Base-by-base conservation (phyloP, 2,329 filamentous ascomycete genomes). In the Aspergillus sp. region DNA sequence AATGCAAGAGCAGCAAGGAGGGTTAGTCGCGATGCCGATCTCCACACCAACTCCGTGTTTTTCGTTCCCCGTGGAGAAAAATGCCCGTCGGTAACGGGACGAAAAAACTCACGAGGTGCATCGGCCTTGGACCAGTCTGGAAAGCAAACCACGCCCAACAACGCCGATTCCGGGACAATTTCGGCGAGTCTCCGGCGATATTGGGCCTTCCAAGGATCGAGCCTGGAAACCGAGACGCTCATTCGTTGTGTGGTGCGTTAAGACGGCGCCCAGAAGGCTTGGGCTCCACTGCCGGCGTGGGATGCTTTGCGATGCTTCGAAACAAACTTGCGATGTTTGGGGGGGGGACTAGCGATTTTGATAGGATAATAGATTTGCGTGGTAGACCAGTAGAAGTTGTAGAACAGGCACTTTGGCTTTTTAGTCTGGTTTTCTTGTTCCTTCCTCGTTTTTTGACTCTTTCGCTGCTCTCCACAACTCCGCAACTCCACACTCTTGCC, bases 141-240 rank as follows among this genome's bases (percentile, higher is more conserved):
- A 20, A 36, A 20, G 54, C 20, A 36, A 46, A 20, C 12, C 16
- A 54, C 39, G 53, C 14, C 14, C 36, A 14, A 42, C 36, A 42
- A 52, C 32, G 42, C 56, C 56, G 50, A 54, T 6, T 22, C 46
- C 59, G 59, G 59, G 52, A 51, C 46, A 60, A 57, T 49, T 18
- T 60, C 58, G 58, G 58, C 31, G 58, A 57, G 47, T 57, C 55
- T 58, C 59, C 51, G 59, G 54, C 11, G 31, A 36, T 24, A 24
- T 49, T 22, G n/a, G 16, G 16, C 54, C 45, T 47, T 47, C 45
- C 45, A 20, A 47, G 45, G 45, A 47, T 47, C 45, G 45, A 20
- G 45, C 2, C 45, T 9, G 10, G 16, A 22, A 47, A 22, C 45
- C 45, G 45, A 47, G 45, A 24, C 22, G 45, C 45, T 47, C 18